Conservation (phyloP, 257 asterid species). For the Nicotiana paniculata region DNA sequence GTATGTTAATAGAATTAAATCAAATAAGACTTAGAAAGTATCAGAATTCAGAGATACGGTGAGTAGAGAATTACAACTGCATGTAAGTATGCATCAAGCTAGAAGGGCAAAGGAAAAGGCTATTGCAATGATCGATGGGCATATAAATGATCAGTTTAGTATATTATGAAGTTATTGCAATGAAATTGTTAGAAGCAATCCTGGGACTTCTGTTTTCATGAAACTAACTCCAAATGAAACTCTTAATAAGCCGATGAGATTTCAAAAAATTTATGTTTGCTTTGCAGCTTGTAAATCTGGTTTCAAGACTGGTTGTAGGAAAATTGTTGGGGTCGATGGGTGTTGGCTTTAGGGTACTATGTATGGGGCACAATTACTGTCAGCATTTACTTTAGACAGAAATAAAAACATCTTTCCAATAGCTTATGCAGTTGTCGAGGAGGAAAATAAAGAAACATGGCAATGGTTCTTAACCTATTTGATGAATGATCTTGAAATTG, state of each 20-base stretch:
- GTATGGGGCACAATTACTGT: neutral
- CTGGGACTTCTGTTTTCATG: neutral
- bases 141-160: neutral
- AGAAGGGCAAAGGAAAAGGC: neutral
- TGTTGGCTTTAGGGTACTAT: neutral
- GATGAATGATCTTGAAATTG: neutral
- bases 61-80: neutral
- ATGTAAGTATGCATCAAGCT: neutral
- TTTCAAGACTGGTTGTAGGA: neutral
- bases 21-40: neutral
- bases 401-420: conserved; percentile 10
- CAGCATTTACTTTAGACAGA: conserved; percentile 1
- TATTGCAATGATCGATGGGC: neutral
- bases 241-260: neutral
- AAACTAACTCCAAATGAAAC: neutral
- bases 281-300: neutral
- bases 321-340: neutral
- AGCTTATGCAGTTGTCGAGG: conserved; percentile 13
- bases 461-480: neutral
- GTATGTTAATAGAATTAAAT: neutral
- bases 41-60: neutral
- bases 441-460: conserved; percentile 7
- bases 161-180: neutral
- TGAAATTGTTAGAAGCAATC: neutral
- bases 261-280: neutral